phyloP scores from a whole-genome alignment of 495 filamentous ascomycete genomes.

The Aspergillus egyptiacus region DNA sequence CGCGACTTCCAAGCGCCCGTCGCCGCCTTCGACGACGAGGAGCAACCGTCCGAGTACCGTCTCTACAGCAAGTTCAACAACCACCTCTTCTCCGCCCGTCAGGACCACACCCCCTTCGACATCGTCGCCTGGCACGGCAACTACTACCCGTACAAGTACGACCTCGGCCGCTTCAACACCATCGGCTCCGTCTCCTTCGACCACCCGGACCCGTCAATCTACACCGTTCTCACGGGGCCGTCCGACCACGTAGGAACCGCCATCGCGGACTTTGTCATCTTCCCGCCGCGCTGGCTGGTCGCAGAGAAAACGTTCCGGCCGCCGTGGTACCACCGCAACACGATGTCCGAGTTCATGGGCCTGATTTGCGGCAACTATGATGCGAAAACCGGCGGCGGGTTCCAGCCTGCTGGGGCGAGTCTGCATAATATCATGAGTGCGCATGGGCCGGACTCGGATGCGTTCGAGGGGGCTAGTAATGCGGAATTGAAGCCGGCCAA shows the following conservation, averaged over 20 bases:
- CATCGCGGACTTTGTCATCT: slow-evolving; percentile 77
- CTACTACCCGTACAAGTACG: slow-evolving; percentile 86
- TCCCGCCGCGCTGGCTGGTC: slow-evolving; percentile 77
- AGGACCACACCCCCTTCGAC: slow-evolving; percentile 73
- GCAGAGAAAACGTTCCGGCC: slow-evolving; percentile 73
- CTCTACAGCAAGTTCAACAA: slow-evolving; percentile 76
- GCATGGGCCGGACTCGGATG: slow-evolving; percentile 53
- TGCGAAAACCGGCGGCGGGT: slow-evolving; percentile 58
- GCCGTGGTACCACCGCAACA: slow-evolving; percentile 76
- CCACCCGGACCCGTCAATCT: slow-evolving; percentile 79
- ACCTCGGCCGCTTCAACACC: slow-evolving; percentile 72
- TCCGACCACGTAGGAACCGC: slow-evolving; percentile 68
- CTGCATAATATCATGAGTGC: slow-evolving; percentile 61
- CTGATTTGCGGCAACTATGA: slow-evolving; percentile 60
- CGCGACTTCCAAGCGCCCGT: slow-evolving; percentile 85
- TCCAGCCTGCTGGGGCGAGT: slow-evolving; percentile 57
- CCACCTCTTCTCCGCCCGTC: slow-evolving; percentile 65
- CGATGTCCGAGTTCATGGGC: slow-evolving; percentile 65
- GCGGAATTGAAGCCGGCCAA: slow-evolving; percentile 52
- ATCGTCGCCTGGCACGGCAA: slow-evolving; percentile 74
- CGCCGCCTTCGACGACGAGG: slow-evolving; percentile 64
- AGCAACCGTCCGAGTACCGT: slow-evolving; percentile 43
- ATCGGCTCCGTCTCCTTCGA: slow-evolving; percentile 70
- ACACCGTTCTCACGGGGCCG: slow-evolving; percentile 71
- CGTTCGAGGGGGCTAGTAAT: slow-evolving; percentile 55